These are phyloP conservation scores for Trichosporon coremiiforme DNA, from an alignment of 1,284 basidiomycete species.

Conservation along the genomic window DNA sequence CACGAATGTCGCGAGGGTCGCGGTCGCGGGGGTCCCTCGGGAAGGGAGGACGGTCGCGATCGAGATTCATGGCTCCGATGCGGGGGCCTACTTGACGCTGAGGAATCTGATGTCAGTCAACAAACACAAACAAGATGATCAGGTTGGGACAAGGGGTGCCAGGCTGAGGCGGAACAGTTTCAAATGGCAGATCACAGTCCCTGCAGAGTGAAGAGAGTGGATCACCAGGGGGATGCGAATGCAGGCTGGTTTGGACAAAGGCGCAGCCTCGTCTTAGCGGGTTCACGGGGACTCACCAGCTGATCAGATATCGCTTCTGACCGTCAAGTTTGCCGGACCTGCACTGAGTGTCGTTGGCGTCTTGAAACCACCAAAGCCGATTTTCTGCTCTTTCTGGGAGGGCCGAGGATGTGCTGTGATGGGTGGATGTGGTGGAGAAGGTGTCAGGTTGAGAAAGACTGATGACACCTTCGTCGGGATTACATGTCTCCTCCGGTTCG, in stretches of 20 bases:
- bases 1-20: background rate
- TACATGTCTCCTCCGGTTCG: conserved; percentile 8
- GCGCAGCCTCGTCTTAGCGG: conserved; percentile 10
- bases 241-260: background rate
- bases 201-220: background rate
- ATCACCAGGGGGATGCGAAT: conserved; percentile 8
- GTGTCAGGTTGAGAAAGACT: conserved; percentile 14
- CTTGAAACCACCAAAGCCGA: background rate
- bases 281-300: conserved; percentile 6
- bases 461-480: conserved; percentile 14
- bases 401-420: background rate
- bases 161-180: background rate
- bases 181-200: background rate
- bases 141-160: background rate
- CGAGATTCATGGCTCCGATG: conserved; percentile 4
- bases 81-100: background rate
- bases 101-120: conserved; percentile 13
- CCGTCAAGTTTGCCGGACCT: background rate
- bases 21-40: conserved; percentile 16
- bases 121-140: conserved; percentile 12
- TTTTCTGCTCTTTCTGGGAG: background rate
- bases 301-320: background rate
- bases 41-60: conserved; percentile 17
- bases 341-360: conserved; percentile 1
- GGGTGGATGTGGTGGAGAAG: conserved; percentile 18